These are phyloP conservation scores for Alternaria rosae DNA, from an alignment of 2,329 filamentous ascomycete genomes.

Conservation along the genomic window DNA sequence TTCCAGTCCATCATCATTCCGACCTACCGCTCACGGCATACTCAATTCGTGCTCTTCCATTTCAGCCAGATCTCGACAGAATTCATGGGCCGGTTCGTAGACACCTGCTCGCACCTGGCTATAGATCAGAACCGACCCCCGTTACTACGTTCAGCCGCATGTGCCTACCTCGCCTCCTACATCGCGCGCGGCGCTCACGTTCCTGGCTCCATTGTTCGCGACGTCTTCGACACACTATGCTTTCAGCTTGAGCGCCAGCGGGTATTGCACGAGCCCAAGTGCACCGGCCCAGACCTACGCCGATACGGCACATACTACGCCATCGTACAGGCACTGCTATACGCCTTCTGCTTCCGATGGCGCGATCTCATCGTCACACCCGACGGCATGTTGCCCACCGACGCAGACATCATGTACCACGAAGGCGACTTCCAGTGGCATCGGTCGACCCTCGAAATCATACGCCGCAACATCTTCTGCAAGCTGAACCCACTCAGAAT, in stretches of 20 bases:
- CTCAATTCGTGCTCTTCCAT: conserved; percentile 95
- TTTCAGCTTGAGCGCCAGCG: conserved; percentile 79
- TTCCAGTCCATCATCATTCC: conserved; percentile 89
- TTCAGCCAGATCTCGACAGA: conserved; percentile 83
- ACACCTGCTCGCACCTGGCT: conserved; percentile 75
- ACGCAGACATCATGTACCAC: conserved; percentile 67
- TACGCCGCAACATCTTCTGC: conserved; percentile 82
- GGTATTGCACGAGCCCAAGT: conserved; percentile 73
- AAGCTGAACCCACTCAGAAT: conserved; percentile 95
- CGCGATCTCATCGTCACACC: conserved; percentile 76
- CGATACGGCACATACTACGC: conserved; percentile 87
- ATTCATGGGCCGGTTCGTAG: conserved; percentile 83
- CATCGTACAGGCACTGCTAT: conserved; percentile 85
- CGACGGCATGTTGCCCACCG: conserved; percentile 51
- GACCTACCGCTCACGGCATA: conserved; percentile 89
- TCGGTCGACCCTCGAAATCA: conserved; percentile 73
- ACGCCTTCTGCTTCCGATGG: conserved; percentile 99
- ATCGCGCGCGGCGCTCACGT: conserved; percentile 89
- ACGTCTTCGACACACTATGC: conserved; percentile 81
- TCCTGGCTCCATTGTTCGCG: conserved; percentile 75
- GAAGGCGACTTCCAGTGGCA: conserved; percentile 80
- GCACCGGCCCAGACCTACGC: conserved; percentile 83
- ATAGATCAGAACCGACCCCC: conserved; percentile 70
- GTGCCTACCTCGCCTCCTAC: conserved; percentile 93
- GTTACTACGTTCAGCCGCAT: conserved; percentile 81